Evolutionary conservation across 306 rosid genomes (phyloP).

Genomic region (Hippophae gyantsensis): DNA sequence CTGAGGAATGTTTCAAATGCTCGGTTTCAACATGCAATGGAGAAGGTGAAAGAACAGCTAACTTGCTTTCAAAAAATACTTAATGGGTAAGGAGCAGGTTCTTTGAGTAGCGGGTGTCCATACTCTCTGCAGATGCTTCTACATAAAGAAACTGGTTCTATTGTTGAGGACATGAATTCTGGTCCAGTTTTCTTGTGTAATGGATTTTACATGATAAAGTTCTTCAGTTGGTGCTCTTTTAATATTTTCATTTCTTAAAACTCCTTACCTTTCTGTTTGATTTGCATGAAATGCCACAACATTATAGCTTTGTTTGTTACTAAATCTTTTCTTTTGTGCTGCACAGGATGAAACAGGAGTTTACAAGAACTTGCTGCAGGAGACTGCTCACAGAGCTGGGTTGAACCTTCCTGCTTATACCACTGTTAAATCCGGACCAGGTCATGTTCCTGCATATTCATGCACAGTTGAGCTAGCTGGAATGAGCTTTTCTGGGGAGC

Average conservation of each 20-base stretch:
- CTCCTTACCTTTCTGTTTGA: not conserved
- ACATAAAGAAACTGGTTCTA: no score
- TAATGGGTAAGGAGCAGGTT: no score
- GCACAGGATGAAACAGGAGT: slow-evolving; percentile 74
- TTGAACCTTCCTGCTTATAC: slow-evolving; percentile 65
- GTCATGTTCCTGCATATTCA: slow-evolving; percentile 51
- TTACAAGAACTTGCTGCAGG: slow-evolving; percentile 81
- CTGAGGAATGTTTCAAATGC: no score
- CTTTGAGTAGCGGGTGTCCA: no score
- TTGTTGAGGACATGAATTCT: no score
- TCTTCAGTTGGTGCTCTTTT: no score
- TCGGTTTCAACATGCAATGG: no score
- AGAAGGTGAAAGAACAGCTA: no score
- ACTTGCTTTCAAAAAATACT: no score
- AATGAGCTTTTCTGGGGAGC: slow-evolving; percentile 55
- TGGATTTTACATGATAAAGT: no score
- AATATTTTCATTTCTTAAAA: not conserved
- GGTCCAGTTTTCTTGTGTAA: no score
- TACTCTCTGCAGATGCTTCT: no score
- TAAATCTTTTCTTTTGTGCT: not conserved
- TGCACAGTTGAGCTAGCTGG: slow-evolving; percentile 79
- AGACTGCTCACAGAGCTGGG: slow-evolving; percentile 87
- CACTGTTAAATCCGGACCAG: slow-evolving; percentile 57
- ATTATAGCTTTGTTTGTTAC: not conserved
- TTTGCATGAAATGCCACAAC: not conserved